Base-by-base conservation (phyloP, 257 asterid genomes). In the Solanum stenotomum region DNA sequence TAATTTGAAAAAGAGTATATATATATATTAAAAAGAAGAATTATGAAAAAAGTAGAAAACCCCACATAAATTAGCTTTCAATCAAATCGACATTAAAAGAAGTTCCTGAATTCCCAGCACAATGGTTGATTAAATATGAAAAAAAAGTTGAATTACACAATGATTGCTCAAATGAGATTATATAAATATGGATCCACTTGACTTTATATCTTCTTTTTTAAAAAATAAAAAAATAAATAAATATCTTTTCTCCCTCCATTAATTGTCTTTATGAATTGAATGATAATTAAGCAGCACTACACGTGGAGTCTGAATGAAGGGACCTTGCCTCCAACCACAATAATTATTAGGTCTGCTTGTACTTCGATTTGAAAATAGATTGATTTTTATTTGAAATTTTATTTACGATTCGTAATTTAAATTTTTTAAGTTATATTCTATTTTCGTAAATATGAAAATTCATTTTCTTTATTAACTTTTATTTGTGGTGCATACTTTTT, bases 251-350 rank as follows among this genome's bases (percentile, higher is more conserved):
- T 63, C 29, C 68, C 79, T n/a, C 38, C 29, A 23, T 52, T 52
- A 52, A 52, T 52, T 23, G 83, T 56, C 87, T 40, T 22, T 87
- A 84, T 88, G 84, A 72, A 74, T 79, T 90, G 90, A 86, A 87
- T 81, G 86, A 87, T 86, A 49, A 49, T 49, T 49, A 84, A 90
- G 86, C 78, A 88, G 90, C 91, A 89, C 84, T 87, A 34, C 94
- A 92, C 92, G 91, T 92, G 92, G 92, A 86, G 89, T 92, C 92
- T 90, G 91, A 88, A 87, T 85, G 89, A 87, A 89, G 90, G 83
- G 89, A 90, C 91, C 44, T 42, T 78, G 63, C 84, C 86, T 85
- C 85, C 90, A 86, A 90, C 61, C 91, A 88, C 83, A 86, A 82
- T 37, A 90, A 78, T 87, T 42, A 84, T 84, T 86, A n/a, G 18